Percentiles rank a stretch among this genome's conserved stretches.
Evolutionary conservation across 768 basidiomycete species (phyloP).

Genomic region (Lyophyllum shimeji): DNA sequence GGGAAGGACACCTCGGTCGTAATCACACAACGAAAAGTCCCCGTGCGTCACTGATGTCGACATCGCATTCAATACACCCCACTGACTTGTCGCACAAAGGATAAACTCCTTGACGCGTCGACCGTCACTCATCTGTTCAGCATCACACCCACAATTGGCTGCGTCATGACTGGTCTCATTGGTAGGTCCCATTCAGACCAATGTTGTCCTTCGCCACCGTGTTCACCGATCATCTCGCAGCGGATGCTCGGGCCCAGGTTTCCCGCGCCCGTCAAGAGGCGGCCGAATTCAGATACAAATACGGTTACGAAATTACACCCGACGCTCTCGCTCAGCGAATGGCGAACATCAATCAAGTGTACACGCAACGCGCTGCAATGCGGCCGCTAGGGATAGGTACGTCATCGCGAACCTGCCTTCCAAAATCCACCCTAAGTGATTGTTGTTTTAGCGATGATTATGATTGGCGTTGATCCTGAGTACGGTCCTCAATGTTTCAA

Average conservation of each 20-base stretch:
- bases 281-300: constrained; percentile 92
- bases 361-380: constrained; percentile 97
- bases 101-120: constrained; percentile 93
- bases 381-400: constrained; percentile 92
- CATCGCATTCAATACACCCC: neutral
- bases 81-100: constrained; percentile 45
- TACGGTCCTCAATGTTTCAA: constrained; percentile 97
- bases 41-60: constrained; percentile 53
- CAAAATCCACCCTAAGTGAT: neutral
- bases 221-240: constrained; percentile 37
- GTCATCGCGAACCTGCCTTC: constrained; percentile 22
- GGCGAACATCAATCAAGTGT: constrained; percentile 98
- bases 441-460: constrained; percentile 75
- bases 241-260: constrained; percentile 92
- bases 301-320: constrained; percentile 97
- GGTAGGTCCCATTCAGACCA: constrained; percentile 47
- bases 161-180: constrained; percentile 96
- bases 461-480: constrained; percentile 91
- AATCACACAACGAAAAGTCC: constrained; percentile 98
- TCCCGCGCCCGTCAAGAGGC: constrained; percentile 85
- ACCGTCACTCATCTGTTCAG: constrained; percentile 96
- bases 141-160: constrained; percentile 95
- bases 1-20: constrained; percentile 95
- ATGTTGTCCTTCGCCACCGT: neutral
- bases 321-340: constrained; percentile 92